These are phyloP conservation scores for Senecio squalidus DNA, from an alignment of 140 eudicot genomes.

Conservation along the genomic window DNA sequence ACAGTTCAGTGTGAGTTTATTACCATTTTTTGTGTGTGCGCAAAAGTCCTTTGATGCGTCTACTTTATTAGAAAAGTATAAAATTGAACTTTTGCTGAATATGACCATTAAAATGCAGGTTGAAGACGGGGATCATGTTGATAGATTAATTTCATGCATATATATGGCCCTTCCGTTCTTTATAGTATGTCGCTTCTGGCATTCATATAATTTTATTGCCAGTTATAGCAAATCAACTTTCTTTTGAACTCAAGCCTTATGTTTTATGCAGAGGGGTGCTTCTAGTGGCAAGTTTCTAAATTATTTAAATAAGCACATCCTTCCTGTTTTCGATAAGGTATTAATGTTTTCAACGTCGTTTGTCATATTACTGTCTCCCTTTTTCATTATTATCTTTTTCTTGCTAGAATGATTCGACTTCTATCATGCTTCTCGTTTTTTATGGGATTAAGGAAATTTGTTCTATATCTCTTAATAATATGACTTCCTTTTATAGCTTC, in stretches of 20 bases:
- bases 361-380: neutral
- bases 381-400: neutral
- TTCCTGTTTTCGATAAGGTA: conserved; percentile 89
- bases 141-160: conserved; percentile 82
- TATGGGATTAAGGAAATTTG: neutral
- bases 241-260: conserved; percentile 9
- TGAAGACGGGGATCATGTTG: conserved; percentile 77
- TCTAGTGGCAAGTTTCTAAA: conserved; percentile 86
- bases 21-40: neutral
- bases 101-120: conserved; percentile 46
- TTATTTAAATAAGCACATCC: conserved; percentile 77
- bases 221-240: neutral
- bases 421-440: neutral
- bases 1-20: conserved; percentile 64
- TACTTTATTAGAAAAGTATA: neutral
- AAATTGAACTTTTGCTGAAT: conserved; percentile 8
- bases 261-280: conserved; percentile 79
- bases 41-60: neutral
- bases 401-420: neutral
- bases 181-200: conserved; percentile 34
- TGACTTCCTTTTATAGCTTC: conserved; percentile 46
- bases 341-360: neutral
- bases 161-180: conserved; percentile 89
- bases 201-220: neutral
- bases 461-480: neutral